Evolutionary conservation across 2,329 filamentous ascomycete genomes (phyloP), one percentile per base, ranked within the genome.

Genomic region (Diatrype stigma): DNA sequence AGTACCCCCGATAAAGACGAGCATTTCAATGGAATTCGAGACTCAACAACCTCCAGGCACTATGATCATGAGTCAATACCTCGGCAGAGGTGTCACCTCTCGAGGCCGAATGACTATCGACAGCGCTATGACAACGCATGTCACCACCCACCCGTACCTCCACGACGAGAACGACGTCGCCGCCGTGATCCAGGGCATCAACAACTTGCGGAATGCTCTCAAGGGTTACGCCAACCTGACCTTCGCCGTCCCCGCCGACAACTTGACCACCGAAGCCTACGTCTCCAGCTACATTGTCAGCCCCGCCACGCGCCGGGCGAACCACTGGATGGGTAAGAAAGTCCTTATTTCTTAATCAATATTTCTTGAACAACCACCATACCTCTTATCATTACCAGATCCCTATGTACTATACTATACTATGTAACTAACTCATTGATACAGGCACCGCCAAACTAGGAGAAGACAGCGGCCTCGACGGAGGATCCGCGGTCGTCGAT

Each of bases 21-120:
- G 4, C 16, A n/a, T 2, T 28, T 3, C 14, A 47, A 7, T 23
- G 28, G 22, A 3, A 14, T 10, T 11, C 6, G 38, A 23, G 2
- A n/a, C 3, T 45, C 54, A 46, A 54, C 17, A 21, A 32, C 66
- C 21, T 65, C 45, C 17, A 66, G 63, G 70, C 46, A 72, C 75
- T 12, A 78, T 81, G 64, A 76, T 74, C 28, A 74, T 83, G 57
- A 78, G 73, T 53, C 77, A 81, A 57, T 86, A 88, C 66, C 82
- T 88, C 37, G 82, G 82, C 40, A 78, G 82, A 51, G 84, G 85
- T 26, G 73, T 79, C 28, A 78, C 77, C 19, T 84, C 84, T 16
- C 75, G 82, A 26, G 84, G 84, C 46, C 72, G 78, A 34, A 77
- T 84, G 56, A 81, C 78, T n/a, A 85, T 87, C 62, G 80, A 76